A percentile compares a stretch with the other conserved stretches of the same genome.
These are phyloP conservation scores for Cladosporium halotolerans DNA, from an alignment of 2,329 filamentous ascomycete genomes.

Conservation along the genomic window DNA sequence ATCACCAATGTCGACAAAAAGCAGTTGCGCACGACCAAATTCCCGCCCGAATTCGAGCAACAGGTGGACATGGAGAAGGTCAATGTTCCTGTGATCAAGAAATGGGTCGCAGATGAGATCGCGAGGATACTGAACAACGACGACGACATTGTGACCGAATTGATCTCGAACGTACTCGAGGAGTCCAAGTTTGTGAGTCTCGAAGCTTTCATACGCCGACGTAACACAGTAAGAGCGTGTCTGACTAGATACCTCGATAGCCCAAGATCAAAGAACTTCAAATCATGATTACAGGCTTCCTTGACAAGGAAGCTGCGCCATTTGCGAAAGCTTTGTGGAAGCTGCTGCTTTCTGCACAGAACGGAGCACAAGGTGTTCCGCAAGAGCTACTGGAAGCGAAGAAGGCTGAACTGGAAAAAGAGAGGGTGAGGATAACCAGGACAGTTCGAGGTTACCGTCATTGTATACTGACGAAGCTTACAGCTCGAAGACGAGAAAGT, in stretches of 20 bases:
- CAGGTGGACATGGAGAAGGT: conserved; percentile 98
- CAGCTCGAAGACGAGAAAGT: conserved; percentile 78
- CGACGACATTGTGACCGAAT: conserved; percentile 91
- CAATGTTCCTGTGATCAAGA: conserved; percentile 96
- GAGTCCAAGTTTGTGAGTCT: conserved; percentile 66
- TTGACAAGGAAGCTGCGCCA: conserved; percentile 79
- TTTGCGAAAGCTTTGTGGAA: conserved; percentile 97
- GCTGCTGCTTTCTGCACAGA: conserved; percentile 81
- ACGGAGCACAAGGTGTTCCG: conserved; percentile 81
- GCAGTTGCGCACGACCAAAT: conserved; percentile 84
- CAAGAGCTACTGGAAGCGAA: conserved; percentile 94
- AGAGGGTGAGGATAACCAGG: conserved; percentile 60
- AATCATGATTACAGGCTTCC: conserved; percentile 88
- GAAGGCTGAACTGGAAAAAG: conserved; percentile 88
- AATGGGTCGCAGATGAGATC: conserved; percentile 92
- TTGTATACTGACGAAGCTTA: conserved; percentile 18
- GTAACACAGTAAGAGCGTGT: not conserved
- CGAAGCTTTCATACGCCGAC: no score
- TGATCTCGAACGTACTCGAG: conserved; percentile 66
- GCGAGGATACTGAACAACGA: conserved; percentile 84
- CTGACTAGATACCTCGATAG: conserved; percentile 41
- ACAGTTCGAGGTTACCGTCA: no score
- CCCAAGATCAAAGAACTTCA: conserved; percentile 94
- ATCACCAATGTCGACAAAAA: conserved; percentile 79
- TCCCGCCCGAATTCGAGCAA: conserved; percentile 84